These are phyloP conservation scores for Boletellus deceptivus DNA, from an alignment of 1,284 basidiomycete genomes.

Conservation along the genomic window DNA sequence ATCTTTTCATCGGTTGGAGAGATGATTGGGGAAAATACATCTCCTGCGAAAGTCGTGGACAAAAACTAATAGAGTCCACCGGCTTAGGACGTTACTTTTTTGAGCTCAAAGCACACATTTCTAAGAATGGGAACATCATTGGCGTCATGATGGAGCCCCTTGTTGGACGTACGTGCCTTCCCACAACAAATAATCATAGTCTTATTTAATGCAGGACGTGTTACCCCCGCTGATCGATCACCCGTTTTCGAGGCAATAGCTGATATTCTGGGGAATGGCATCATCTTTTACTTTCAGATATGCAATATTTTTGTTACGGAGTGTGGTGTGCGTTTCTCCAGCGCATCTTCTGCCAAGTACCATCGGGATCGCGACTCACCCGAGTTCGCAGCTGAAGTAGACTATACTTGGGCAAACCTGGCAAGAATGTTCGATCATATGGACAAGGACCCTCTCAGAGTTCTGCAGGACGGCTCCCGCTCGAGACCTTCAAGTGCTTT, in stretches of 20 bases:
- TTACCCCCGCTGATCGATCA: conserved; percentile 37
- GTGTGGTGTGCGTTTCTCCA: conserved; percentile 31
- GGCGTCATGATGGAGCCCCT: conserved; percentile 46
- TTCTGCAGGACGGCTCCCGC: conserved; percentile 9
- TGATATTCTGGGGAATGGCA: conserved; percentile 37
- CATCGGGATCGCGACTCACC: conserved; percentile 21
- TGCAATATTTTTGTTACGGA: conserved; percentile 34
- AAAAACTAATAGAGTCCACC: conserved; percentile 36
- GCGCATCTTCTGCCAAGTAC: conserved; percentile 16
- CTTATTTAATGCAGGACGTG: conserved; percentile 24
- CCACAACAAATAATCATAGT: background rate
- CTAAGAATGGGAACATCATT: conserved; percentile 39
- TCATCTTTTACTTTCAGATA: conserved; percentile 28
- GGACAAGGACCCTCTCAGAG: conserved; percentile 1
- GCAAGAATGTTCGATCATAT: conserved; percentile 20
- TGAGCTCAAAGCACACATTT: conserved; percentile 45
- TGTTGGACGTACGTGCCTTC: conserved; percentile 37
- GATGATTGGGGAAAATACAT: conserved; percentile 29
- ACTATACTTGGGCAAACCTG: conserved; percentile 21
- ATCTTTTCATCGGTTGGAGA: conserved; percentile 38
- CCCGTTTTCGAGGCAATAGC: conserved; percentile 43
- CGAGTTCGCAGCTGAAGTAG: conserved; percentile 22
- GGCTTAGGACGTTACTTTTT: conserved; percentile 39
- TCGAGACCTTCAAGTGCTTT: conserved; percentile 5
- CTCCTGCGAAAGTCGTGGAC: conserved; percentile 36